Base-by-base conservation (phyloP, 768 basidiomycete genomes). In the Tremella fuciformis region DNA sequence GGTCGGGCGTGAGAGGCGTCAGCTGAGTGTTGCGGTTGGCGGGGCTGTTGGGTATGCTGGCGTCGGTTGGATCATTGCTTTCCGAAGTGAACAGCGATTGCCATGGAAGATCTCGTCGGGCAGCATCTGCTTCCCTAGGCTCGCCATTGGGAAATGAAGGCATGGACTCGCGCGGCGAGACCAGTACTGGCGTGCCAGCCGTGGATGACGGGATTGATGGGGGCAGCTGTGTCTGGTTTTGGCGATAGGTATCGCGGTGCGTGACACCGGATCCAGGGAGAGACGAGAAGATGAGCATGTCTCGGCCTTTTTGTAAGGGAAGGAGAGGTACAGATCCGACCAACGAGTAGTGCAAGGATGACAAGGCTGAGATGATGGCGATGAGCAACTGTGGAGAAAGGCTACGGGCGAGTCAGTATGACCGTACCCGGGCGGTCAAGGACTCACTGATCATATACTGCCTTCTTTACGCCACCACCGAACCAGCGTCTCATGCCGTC, bases 201-300 rank as follows among this genome's bases (percentile, higher is more conserved):
- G 42, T 46, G 16, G 42, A 46, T 8, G 42, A 46, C 15, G 22
- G 42, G 29, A 34, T 34, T 34, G 29, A 34, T 8, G 42, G 42
- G 7, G 42, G 22, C n/a, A 22, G 4, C 8, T 46, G n/a, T 15
- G 22, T n/a, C n/a, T n/a, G n/a, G n/a, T 46, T 46, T 8, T 4
- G 22, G 8, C 42, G 42, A 22, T 53, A 73, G 4, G 55, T 58
- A 48, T 73, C 67, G 4, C 49, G 39, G 29, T 61, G 55, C 1
- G 62, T 51, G 8, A 73, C 40, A 21, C 67, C 72, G 8, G 67
- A 65, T 18, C 57, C 44, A 8, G 69, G 69, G 13, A 64, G 46
- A 1, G 69, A 69, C 1, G 61, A 55, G 60, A 74, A 74, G 41
- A 70, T 61, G 18, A 74, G 60, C 34, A 74, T 49, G 44, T 74